Percentiles rank a stretch among this genome's conserved stretches.
phyloP scores from a whole-genome alignment of 192 early-diverging fungal species.

The Rhizophagus sp. region DNA sequence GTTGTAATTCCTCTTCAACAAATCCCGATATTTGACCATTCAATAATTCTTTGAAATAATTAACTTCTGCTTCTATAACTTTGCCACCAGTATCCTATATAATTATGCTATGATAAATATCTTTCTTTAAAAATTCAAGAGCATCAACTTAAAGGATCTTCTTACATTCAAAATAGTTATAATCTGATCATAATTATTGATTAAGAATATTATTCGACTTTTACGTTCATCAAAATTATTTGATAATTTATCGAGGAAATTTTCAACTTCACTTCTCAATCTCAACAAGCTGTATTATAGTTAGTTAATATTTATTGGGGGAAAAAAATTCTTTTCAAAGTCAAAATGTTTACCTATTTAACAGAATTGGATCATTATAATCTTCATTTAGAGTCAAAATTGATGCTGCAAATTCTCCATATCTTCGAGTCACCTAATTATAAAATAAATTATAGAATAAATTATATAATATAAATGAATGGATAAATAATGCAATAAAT shows the following conservation, averaged over 20 bases:
- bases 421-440: conserved; percentile 76
- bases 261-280: conserved; percentile 77
- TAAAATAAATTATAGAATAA: not conserved
- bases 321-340: not conserved
- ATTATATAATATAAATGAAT: not conserved
- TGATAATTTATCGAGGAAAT: conserved; percentile 72
- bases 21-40: conserved; percentile 70
- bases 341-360: conserved; percentile 59
- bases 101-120: not conserved
- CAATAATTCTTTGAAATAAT: conserved; percentile 63
- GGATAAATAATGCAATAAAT: too few species aligned
- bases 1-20: conserved; percentile 87
- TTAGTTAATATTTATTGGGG: not conserved
- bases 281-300: conserved; percentile 56
- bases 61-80: conserved; percentile 49
- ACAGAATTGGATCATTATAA: conserved; percentile 80
- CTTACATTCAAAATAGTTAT: conserved; percentile 75
- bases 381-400: conserved; percentile 88
- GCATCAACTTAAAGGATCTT: not conserved
- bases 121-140: not conserved
- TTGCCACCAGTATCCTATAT: conserved; percentile 52
- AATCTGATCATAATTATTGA: conserved; percentile 95
- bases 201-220: conserved; percentile 76
- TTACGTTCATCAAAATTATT: conserved; percentile 70
- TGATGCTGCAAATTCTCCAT: conserved; percentile 91